A percentile compares a stretch with the other conserved stretches of the same genome.
phyloP scores from a whole-genome alignment of 805 yeast genomes.

The Candida jianshihensis region DNA sequence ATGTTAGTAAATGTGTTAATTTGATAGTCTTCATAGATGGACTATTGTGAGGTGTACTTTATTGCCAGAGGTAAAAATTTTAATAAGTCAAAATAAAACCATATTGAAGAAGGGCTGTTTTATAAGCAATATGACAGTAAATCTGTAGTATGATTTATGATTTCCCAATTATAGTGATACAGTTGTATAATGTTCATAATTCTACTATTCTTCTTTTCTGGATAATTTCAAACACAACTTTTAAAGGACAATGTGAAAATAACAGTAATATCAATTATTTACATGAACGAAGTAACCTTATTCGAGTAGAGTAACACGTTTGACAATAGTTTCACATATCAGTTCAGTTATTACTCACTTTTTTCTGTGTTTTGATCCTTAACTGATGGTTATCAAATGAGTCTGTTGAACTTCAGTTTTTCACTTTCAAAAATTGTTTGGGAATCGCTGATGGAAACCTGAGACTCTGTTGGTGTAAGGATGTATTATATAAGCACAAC shows the following conservation, averaged over 20 bases:
- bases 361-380: slow-evolving; percentile 21
- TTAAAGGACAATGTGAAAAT: too few species aligned
- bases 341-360: slow-evolving; percentile 24
- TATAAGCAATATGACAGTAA: too few species aligned
- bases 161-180: too few species aligned
- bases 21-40: slow-evolving; percentile 5
- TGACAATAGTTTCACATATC: not conserved
- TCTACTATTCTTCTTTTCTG: too few species aligned
- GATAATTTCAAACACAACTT: too few species aligned
- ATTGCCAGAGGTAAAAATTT: too few species aligned
- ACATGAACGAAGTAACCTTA: not conserved
- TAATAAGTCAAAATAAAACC: too few species aligned
- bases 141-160: too few species aligned
- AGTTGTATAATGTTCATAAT: too few species aligned
- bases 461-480: slow-evolving; percentile 10
- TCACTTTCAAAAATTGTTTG: slow-evolving; percentile 24
- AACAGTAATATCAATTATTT: too few species aligned
- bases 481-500: too few species aligned
- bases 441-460: slow-evolving; percentile 3
- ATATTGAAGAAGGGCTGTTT: too few species aligned
- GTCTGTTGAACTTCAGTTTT: slow-evolving; percentile 15
- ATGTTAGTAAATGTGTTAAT: slow-evolving; percentile 1
- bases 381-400: slow-evolving; percentile 7
- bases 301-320: not conserved
- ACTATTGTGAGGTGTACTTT: not conserved